A percentile compares a stretch with the other conserved stretches of the same genome.
Conservation (phyloP, 1,139 yeast genomes). For the Geotrichum fermentans region DNA sequence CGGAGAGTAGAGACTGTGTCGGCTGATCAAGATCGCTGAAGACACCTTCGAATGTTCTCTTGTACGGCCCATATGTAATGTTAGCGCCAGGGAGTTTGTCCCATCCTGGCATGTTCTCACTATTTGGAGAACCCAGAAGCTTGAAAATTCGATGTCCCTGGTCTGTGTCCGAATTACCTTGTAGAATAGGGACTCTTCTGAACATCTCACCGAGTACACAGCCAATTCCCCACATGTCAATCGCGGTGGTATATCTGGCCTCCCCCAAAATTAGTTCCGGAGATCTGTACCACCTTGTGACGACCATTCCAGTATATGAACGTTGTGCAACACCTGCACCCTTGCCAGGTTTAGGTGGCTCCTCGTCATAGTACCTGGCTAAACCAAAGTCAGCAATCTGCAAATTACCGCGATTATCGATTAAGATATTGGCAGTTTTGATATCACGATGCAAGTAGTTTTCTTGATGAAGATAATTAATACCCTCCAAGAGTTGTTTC, state of each 20-base stretch:
- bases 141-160: constrained; percentile 81
- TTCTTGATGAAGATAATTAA: constrained; percentile 69
- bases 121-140: constrained; percentile 74
- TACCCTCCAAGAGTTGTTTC: constrained; percentile 72
- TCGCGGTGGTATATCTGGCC: constrained; percentile 81
- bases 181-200: constrained; percentile 73
- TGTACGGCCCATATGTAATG: constrained; percentile 41
- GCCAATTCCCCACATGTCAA: constrained; percentile 96
- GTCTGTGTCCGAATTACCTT: constrained; percentile 83
- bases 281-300: constrained; percentile 95
- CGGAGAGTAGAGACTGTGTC: constrained; percentile 33
- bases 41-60: constrained; percentile 51
- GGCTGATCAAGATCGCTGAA: constrained; percentile 36
- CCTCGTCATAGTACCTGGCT: constrained; percentile 76
- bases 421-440: constrained; percentile 85
- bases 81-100: constrained; percentile 57
- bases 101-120: constrained; percentile 61
- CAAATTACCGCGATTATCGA: constrained; percentile 69
- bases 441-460: constrained; percentile 80
- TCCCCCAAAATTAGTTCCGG: constrained; percentile 90
- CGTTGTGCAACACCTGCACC: constrained; percentile 59
- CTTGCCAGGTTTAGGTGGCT: constrained; percentile 50
- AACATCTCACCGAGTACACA: constrained; percentile 93
- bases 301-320: constrained; percentile 84
- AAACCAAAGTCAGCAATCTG: constrained; percentile 93